Evolutionary conservation across 2,329 filamentous ascomycete genomes (phyloP), one percentile per base, ranked within the genome.

Genomic region (Sclerotinia glacialis): DNA sequence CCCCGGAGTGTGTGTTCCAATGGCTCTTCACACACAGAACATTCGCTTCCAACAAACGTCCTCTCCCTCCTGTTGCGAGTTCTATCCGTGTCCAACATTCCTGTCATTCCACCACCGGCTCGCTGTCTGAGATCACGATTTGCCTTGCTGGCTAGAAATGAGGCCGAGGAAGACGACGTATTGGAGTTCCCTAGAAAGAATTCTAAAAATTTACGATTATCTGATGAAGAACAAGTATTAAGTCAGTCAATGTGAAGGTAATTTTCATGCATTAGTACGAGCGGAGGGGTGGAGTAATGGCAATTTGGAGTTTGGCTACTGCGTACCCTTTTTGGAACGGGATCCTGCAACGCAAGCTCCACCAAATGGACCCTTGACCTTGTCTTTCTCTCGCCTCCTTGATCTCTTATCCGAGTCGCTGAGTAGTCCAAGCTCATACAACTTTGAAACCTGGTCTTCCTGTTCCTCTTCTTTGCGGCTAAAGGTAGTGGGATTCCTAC

Each of bases 11-110:
- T 99, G 78, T 98, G 94, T 79, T 98, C 95, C 69, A 99, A 81
- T 3, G 93, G 93, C 80, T 99, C 95, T 78, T 99, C 95, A 77
- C 95, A 99, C 21, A 97, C 93, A 61, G 93, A 91, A 79, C 95
- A 99, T 80, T 96, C 91, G 77, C 88, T 93, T 55, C 95, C 95
- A 65, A 98, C 91, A 79, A 97, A 98, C 2, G 94, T 99, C 76
- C 95, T 86, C 79, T 98, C 94, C 76, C 93, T 86, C 76, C 95
- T 86, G 71, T 88, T 89, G 71, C 92, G 89, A 74, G 86, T 89
- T 75, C 92, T 85, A 75, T 97, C 92, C 63, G 89, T 83, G 74
- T 89, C 88, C 82, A 92, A 86, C 78, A 86, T 85, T 74, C 85
- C 85, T 65, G 86, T 83, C 81, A 89, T 88, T 72, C 72, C 73